Conservation (phyloP, 2,329 filamentous ascomycete genomes). For the Ophiocordyceps camponoti-rufipedis region DNA sequence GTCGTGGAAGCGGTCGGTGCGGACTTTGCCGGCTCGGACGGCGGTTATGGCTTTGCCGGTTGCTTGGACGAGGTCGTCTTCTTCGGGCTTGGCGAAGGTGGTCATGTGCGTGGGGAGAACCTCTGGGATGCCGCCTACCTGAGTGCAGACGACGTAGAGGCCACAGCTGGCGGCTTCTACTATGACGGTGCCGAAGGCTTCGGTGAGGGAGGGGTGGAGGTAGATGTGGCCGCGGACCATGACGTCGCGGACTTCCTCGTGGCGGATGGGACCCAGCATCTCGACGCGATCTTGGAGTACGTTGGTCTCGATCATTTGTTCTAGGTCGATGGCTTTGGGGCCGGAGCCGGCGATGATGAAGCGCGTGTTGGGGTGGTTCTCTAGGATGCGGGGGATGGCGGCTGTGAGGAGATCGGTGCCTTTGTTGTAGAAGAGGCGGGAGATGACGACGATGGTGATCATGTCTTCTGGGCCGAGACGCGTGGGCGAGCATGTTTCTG, state of each 20-base stretch:
- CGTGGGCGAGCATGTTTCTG: conserved; percentile 33
- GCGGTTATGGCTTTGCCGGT: conserved; percentile 79
- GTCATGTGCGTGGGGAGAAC: conserved; percentile 95
- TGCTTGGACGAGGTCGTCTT: conserved; percentile 81
- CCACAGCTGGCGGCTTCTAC: conserved; percentile 95
- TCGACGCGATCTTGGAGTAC: conserved; percentile 87
- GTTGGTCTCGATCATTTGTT: conserved; percentile 94
- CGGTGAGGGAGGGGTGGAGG: conserved; percentile 82
- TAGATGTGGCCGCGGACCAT: conserved; percentile 97
- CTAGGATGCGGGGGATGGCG: conserved; percentile 80
- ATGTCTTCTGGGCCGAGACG: conserved; percentile 66
- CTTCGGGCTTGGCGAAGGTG: conserved; percentile 88
- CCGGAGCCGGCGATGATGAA: conserved; percentile 95
- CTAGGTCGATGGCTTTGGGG: conserved; percentile 90
- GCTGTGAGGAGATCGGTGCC: conserved; percentile 94
- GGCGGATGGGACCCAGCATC: conserved; percentile 77
- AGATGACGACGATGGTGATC: conserved; percentile 94
- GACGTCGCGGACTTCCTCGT: conserved; percentile 92
- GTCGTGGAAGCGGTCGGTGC: conserved; percentile 88
- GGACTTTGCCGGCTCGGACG: conserved; percentile 68
- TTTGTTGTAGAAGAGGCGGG: conserved; percentile 96
- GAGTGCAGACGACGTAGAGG: conserved; percentile 88
- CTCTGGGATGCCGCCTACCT: conserved; percentile 91
- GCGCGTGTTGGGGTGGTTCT: conserved; percentile 76
- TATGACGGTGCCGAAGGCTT: conserved; percentile 94